Base-by-base conservation (phyloP, 352 stramenopile genomes). In the Phytophthora idaei region DNA sequence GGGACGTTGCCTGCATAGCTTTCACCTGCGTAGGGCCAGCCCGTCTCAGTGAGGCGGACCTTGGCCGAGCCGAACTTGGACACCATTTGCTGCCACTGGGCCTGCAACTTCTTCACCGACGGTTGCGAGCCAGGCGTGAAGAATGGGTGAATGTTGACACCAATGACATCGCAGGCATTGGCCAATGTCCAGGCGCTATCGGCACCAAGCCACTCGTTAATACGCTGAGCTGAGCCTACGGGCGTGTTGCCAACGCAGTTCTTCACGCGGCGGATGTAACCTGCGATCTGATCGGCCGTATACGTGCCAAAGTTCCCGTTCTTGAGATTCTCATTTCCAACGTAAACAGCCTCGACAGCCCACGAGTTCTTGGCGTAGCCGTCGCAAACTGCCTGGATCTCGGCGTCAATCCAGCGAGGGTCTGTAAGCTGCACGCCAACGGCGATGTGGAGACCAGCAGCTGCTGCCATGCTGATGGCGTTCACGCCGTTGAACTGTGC, bases 301-400 rank as follows among this genome's bases (percentile, higher is more conserved):
- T 52, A 78, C 9, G 17, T 52, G 27, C 78, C 81, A 39, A 76
- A 84, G 51, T 52, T 59, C 21, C 62, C 79, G 61, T 87, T 84
- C 39, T 64, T 59, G 9, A 92, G 71, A 71, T 92, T 75, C 46
- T 92, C 84, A 64, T 90, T 92, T 45, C 84, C 84, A 7, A 87
- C 79, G 71, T 89, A 90, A 56, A 92, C 83, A 21, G 81, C 81
- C 37, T 87, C 67, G 17, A 92, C 71, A 2, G 47, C 69, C 32
- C 65, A 53, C 0, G 77, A 60, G 50, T 82, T 68, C 17, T 49
- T 53, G 34, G 74, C 48, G 32, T 77, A 82, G 34, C 78, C 84
- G 6, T 69, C 61, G 52, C 85, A 82, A 14, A 79, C 81, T 21
- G 84, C 81, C 25, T 82, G 36, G 67, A 92, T 84, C 65, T 89